These are phyloP conservation scores for Scenedesmus sp. DNA, from an alignment of 163 green algal species.

Conservation along the genomic window DNA sequence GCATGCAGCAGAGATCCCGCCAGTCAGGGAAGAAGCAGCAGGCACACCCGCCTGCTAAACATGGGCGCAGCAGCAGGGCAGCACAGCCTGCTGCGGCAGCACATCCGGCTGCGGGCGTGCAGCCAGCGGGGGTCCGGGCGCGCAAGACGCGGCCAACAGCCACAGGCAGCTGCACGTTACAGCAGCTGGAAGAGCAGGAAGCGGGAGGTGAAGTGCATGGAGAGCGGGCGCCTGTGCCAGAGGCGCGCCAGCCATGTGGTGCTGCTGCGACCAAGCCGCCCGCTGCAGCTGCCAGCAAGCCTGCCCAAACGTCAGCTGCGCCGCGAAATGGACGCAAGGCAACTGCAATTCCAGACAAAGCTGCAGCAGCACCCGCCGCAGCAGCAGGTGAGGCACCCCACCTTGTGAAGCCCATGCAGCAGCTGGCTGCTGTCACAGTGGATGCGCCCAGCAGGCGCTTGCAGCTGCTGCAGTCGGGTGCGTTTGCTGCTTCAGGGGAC, in stretches of 20 bases:
- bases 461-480: constrained; percentile 18
- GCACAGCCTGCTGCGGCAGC: constrained; percentile 1
- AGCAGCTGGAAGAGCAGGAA: not conserved
- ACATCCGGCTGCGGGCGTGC: not conserved
- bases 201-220: not conserved
- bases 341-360: not conserved
- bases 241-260: not conserved
- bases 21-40: not conserved
- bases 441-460: constrained; percentile 27
- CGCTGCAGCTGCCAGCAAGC: not conserved
- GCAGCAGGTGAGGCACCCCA: not conserved
- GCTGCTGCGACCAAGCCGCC: not conserved
- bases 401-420: constrained; percentile 6
- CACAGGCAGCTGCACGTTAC: not conserved
- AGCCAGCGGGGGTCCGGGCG: not conserved
- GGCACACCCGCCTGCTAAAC: not conserved
- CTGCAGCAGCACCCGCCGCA: not conserved
- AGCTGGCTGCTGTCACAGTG: constrained; percentile 12
- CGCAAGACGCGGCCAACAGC: not conserved
- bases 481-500: not conserved
- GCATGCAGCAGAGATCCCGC: not conserved
- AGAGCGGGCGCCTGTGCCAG: not conserved
- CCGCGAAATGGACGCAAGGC: not conserved
- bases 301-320: not conserved
- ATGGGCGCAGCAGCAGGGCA: not conserved